Evolutionary conservation across 2,329 filamentous ascomycete species (phyloP).

Genomic region (Trichoderma sp.): DNA sequence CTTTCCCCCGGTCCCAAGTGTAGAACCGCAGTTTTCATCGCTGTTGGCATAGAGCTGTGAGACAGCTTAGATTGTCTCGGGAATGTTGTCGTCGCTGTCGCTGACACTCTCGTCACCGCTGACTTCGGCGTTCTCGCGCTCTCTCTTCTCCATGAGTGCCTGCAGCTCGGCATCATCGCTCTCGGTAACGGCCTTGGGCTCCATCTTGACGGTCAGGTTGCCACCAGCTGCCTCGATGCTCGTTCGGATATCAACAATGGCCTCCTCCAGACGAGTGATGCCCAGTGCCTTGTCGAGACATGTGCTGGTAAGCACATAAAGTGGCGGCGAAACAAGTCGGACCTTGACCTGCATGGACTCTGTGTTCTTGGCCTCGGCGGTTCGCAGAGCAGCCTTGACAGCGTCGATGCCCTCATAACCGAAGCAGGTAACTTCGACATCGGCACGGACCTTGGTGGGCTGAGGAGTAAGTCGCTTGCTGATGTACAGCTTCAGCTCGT

Average conservation of each 20-base stretch:
- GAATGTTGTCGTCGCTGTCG: conserved; percentile 83
- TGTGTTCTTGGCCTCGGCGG: conserved; percentile 90
- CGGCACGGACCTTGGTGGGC: conserved; percentile 97
- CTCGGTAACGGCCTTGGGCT: conserved; percentile 97
- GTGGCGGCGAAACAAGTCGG: conserved; percentile 92
- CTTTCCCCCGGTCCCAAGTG: conserved; percentile 10
- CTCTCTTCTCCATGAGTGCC: conserved; percentile 98
- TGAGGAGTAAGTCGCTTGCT: conserved; percentile 95
- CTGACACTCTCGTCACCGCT: conserved; percentile 96
- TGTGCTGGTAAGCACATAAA: conserved; percentile 94
- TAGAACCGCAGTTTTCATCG: neutral
- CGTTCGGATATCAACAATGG: conserved; percentile 80
- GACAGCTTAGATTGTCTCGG: conserved; percentile 39
- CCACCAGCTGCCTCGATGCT: conserved; percentile 79
- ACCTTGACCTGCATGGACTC: conserved; percentile 94
- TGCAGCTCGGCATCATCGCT: conserved; percentile 96
- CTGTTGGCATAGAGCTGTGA: conserved; percentile 10
- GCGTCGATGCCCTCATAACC: conserved; percentile 98
- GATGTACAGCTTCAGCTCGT: conserved; percentile 93
- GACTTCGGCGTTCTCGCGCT: conserved; percentile 96
- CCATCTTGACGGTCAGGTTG: conserved; percentile 90
- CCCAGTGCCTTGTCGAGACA: conserved; percentile 90
- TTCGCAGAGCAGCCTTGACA: conserved; percentile 87
- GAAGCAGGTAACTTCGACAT: conserved; percentile 94
- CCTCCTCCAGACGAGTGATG: conserved; percentile 80